phyloP scores from a whole-genome alignment of 2,329 filamentous ascomycete genomes.

The Daldinia sp. region DNA sequence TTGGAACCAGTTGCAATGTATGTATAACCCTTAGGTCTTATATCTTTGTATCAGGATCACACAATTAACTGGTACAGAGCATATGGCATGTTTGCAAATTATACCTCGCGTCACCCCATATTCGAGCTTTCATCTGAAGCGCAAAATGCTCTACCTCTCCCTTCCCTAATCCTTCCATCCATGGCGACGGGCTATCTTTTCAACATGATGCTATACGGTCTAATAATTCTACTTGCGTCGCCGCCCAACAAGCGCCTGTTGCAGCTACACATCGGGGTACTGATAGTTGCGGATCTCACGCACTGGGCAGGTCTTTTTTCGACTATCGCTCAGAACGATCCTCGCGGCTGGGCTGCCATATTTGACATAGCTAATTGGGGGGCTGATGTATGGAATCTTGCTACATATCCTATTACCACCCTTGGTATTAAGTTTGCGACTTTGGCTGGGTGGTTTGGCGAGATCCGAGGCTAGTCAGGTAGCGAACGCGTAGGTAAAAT shows the following conservation, averaged over 20 bases:
- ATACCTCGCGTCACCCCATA: slow-evolving; percentile 33
- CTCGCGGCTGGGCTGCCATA: slow-evolving; percentile 41
- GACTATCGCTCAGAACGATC: slow-evolving; percentile 39
- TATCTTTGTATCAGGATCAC: neutral
- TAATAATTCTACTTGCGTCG: slow-evolving; percentile 40
- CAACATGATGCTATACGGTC: slow-evolving; percentile 46
- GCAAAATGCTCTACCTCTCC: slow-evolving; percentile 26
- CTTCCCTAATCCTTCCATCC: slow-evolving; percentile 33
- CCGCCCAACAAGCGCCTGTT: slow-evolving; percentile 43
- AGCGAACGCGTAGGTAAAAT: neutral
- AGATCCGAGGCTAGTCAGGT: slow-evolving; percentile 36
- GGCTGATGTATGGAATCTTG: slow-evolving; percentile 32
- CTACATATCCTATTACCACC: slow-evolving; percentile 35
- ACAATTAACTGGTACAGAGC: slow-evolving; percentile 31
- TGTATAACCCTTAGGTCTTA: slow-evolving; percentile 22
- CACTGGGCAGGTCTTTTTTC: slow-evolving; percentile 44
- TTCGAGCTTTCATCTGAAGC: slow-evolving; percentile 30
- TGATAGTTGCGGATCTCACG: slow-evolving; percentile 44
- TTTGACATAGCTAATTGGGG: slow-evolving; percentile 36
- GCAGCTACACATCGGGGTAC: slow-evolving; percentile 41
- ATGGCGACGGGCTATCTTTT: slow-evolving; percentile 39
- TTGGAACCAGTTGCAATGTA: slow-evolving; percentile 46
- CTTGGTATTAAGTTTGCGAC: slow-evolving; percentile 42
- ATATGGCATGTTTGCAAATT: slow-evolving; percentile 41
- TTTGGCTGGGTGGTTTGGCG: slow-evolving; percentile 40